Conservation (phyloP, 2,329 filamentous ascomycete species). For the Alternaria sp. region DNA sequence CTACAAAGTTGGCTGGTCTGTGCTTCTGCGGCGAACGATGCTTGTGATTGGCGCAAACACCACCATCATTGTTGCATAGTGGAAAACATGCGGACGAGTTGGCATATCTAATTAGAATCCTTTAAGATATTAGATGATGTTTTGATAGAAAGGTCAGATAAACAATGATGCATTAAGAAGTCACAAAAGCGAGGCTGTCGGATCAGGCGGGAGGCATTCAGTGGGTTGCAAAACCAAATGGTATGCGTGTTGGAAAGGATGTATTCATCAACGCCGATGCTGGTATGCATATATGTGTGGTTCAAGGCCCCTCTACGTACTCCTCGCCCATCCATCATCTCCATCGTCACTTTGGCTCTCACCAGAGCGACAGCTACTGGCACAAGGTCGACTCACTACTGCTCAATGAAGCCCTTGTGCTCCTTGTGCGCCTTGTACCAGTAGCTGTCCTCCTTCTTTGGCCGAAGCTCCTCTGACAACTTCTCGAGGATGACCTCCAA, state of each 20-base stretch:
- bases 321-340: not conserved
- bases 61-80: not conserved
- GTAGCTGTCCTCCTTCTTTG: conserved; percentile 69
- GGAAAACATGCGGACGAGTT: not conserved
- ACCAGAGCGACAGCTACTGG: conserved; percentile 3
- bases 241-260: conserved; percentile 2
- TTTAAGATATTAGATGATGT: not conserved
- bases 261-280: conserved; percentile 13
- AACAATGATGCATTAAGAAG: not conserved
- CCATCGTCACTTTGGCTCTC: not conserved
- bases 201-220: not conserved
- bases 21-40: conserved; percentile 24
- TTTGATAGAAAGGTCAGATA: not conserved
- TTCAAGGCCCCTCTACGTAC: not conserved
- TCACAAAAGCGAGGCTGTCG: conserved; percentile 2
- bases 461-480: conserved; percentile 75
- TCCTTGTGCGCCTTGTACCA: conserved; percentile 91
- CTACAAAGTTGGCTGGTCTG: conserved; percentile 15
- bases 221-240: not conserved
- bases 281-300: conserved; percentile 7
- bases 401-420: conserved; percentile 74
- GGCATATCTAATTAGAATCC: not conserved
- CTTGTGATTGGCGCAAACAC: conserved; percentile 26
- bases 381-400: conserved; percentile 20
- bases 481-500: conserved; percentile 76